These are phyloP conservation scores for Prunus yedoensis DNA, from an alignment of 331 rosid genomes.

Conservation along the genomic window DNA sequence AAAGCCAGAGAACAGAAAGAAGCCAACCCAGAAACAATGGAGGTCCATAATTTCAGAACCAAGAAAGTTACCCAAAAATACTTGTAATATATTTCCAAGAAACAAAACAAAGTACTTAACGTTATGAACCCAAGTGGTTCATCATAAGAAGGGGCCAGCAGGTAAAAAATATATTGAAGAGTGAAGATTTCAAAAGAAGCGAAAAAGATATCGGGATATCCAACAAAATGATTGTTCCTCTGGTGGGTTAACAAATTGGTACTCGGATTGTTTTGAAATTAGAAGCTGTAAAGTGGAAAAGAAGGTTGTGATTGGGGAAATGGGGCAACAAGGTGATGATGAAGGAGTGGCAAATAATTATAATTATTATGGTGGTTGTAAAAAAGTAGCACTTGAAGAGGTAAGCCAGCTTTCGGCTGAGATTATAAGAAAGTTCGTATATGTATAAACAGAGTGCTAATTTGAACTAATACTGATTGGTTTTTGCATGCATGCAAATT, in stretches of 20 bases:
- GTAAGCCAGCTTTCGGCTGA: slow-evolving; percentile 14
- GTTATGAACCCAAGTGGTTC: too few relatives aligned
- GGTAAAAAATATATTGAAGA: not conserved
- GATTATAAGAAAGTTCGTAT: too few relatives aligned
- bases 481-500: too few relatives aligned
- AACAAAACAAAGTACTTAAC: too few relatives aligned
- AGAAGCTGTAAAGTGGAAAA: slow-evolving; percentile 22
- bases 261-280: too few relatives aligned
- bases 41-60: slow-evolving; percentile 47
- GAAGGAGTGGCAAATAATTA: slow-evolving; percentile 16
- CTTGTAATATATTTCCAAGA: too few relatives aligned
- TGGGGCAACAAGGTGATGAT: slow-evolving; percentile 23
- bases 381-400: not conserved
- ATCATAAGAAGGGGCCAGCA: too few relatives aligned
- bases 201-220: not conserved
- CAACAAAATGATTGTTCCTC: slow-evolving; percentile 29
- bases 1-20: slow-evolving; percentile 49
- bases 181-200: slow-evolving; percentile 44
- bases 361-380: slow-evolving; percentile 6
- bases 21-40: slow-evolving; percentile 36
- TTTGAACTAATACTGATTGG: too few relatives aligned
- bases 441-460: too few relatives aligned
- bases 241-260: slow-evolving; percentile 41
- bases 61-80: slow-evolving; percentile 5
- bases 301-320: slow-evolving; percentile 24